These are phyloP conservation scores for Trichoderma semiorbis DNA, from an alignment of 2,329 filamentous ascomycete genomes.

Conservation along the genomic window DNA sequence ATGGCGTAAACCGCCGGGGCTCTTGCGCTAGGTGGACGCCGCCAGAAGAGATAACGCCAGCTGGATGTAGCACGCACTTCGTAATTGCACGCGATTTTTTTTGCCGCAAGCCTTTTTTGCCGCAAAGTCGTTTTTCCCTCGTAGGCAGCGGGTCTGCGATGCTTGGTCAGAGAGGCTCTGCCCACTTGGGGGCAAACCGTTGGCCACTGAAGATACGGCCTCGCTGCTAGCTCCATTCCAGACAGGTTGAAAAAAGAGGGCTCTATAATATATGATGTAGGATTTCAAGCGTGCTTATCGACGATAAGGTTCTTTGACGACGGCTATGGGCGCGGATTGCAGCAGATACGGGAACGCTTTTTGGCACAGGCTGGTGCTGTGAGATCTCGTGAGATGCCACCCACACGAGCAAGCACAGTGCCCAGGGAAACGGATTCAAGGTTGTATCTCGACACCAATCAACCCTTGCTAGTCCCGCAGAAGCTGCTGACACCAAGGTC, in stretches of 20 bases:
- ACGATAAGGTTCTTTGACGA: constrained; percentile 13
- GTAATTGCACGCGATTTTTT: constrained; percentile 13
- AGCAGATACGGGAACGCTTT: neutral
- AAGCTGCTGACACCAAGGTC: constrained; percentile 17
- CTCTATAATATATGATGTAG: neutral
- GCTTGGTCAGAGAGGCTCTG: constrained; percentile 6
- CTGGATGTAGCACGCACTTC: constrained; percentile 11
- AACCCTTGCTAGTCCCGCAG: constrained; percentile 16
- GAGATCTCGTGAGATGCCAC: constrained; percentile 15
- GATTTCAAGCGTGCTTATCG: constrained; percentile 1
- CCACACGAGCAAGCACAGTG: constrained; percentile 12
- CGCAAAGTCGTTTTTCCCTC: neutral
- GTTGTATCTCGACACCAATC: constrained; percentile 4
- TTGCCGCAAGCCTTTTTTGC: constrained; percentile 12
- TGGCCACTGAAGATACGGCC: neutral
- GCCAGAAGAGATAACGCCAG: constrained; percentile 16
- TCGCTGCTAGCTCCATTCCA: neutral
- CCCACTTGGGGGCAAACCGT: constrained; percentile 10
- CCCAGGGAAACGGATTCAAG: constrained; percentile 10
- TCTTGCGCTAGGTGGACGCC: constrained; percentile 19
- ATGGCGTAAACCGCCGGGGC: constrained; percentile 18
- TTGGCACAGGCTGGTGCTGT: neutral
- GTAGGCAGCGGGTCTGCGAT: constrained; percentile 14
- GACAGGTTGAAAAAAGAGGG: neutral
- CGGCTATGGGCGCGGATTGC: neutral